Conservation (phyloP, 805 yeast species). For the Pichia nanzhaoensis region DNA sequence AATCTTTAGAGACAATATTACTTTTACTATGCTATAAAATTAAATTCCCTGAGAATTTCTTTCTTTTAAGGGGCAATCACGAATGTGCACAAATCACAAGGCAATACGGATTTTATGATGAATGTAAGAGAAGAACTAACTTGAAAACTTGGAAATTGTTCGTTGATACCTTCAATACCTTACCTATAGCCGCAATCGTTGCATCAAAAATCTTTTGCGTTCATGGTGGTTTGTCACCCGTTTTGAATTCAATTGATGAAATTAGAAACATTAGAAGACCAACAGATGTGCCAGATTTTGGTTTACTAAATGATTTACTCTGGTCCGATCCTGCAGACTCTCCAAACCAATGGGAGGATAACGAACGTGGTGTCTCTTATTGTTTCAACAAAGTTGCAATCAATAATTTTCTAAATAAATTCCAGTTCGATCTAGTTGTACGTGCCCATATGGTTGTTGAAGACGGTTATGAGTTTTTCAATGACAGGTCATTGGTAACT, state of each 20-base stretch:
- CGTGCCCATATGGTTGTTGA: conserved; percentile 99
- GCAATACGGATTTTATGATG: conserved; percentile 97
- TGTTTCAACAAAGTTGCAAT: conserved; percentile 99
- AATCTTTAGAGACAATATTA: conserved; percentile 93
- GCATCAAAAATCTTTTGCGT: conserved; percentile 97
- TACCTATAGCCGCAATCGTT: conserved; percentile 96
- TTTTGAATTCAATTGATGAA: conserved; percentile 96
- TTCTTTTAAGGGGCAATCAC: conserved; percentile 95
- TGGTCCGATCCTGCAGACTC: conserved; percentile 99
- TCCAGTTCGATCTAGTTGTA: conserved; percentile 96
- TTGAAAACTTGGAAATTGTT: conserved; percentile 98
- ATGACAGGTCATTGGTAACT: conserved; percentile 93
- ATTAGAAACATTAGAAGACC: conserved; percentile 99
- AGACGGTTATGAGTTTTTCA: conserved; percentile 96
- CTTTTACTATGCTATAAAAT: conserved; percentile 90
- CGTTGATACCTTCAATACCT: conserved; percentile 96
- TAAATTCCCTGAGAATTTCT: conserved; percentile 96
- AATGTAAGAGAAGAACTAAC: conserved; percentile 96
- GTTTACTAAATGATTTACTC: conserved; percentile 87
- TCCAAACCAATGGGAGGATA: conserved; percentile 97
- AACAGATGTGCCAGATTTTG: conserved; percentile 97
- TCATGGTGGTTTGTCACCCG: conserved; percentile 99
- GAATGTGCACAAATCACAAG: conserved; percentile 98
- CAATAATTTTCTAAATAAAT: conserved; percentile 89
- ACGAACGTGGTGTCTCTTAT: conserved; percentile 97